Evolutionary conservation across 495 filamentous ascomycete species (phyloP).

Genomic region (Collariella sp.): DNA sequence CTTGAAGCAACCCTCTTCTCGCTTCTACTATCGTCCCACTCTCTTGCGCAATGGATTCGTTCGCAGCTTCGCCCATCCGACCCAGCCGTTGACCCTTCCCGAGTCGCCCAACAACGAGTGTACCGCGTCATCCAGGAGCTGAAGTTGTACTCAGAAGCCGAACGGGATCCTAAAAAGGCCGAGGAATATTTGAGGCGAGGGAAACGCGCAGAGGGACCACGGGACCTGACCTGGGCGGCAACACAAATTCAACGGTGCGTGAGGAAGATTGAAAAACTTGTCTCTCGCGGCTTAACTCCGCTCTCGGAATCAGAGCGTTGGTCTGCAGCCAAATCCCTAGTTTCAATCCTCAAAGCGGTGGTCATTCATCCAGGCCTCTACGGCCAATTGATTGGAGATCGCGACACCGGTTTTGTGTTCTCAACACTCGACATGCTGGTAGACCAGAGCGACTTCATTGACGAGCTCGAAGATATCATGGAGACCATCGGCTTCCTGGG

Average conservation of each 20-base stretch:
- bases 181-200: conserved; percentile 16
- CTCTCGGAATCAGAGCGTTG: conserved; percentile 26
- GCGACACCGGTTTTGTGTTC: conserved; percentile 31
- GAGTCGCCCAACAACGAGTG: conserved; percentile 31
- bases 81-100: conserved; percentile 33
- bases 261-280: conserved; percentile 25
- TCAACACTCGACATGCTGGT: conserved; percentile 31
- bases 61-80: conserved; percentile 29
- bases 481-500: conserved; percentile 21
- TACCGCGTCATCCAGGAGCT: conserved; percentile 33
- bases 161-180: conserved; percentile 7
- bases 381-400: conserved; percentile 30
- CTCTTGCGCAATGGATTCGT: conserved; percentile 36
- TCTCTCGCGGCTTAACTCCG: conserved; percentile 30
- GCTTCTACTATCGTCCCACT: conserved; percentile 38
- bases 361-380: conserved; percentile 32
- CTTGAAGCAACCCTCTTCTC: conserved; percentile 40
- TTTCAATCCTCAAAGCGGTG: conserved; percentile 35
- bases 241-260: conserved; percentile 30
- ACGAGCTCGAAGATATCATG: conserved; percentile 27
- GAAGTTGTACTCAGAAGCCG: conserved; percentile 22
- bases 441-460: conserved; percentile 29
- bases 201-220: conserved; percentile 18
- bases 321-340: conserved; percentile 33
- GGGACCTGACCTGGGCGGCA: conserved; percentile 32